Evolutionary conservation across 2,329 filamentous ascomycete species (phyloP).

Genomic region (Aureobasidium melanogenum): DNA sequence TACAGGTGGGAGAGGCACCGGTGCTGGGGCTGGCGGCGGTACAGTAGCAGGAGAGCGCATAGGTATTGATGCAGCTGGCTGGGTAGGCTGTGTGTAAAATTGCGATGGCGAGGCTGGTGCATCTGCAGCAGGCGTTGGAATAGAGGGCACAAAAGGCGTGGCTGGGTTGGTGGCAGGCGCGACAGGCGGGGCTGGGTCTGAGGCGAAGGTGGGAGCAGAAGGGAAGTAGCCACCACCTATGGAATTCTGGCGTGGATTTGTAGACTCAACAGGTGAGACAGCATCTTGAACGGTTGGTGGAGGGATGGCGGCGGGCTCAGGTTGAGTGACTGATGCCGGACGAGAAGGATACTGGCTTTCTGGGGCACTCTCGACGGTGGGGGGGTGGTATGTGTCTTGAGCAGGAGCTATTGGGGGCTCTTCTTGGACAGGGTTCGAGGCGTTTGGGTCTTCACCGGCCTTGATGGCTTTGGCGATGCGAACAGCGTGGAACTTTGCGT

Average conservation of each 20-base stretch:
- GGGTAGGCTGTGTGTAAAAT: slow-evolving; percentile 17
- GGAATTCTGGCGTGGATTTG: slow-evolving; percentile 34
- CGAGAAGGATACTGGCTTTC: slow-evolving; percentile 44
- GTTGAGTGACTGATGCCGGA: slow-evolving; percentile 19
- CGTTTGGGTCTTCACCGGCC: slow-evolving; percentile 84
- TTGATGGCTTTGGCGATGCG: slow-evolving; percentile 87
- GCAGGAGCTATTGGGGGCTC: slow-evolving; percentile 38
- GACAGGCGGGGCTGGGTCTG: slow-evolving; percentile 26
- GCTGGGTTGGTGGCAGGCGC: slow-evolving; percentile 28
- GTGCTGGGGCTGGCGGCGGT: slow-evolving; percentile 16
- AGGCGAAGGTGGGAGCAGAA: slow-evolving; percentile 38
- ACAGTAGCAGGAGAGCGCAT: slow-evolving; percentile 19
- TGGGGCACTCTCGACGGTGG: slow-evolving; percentile 52
- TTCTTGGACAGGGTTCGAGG: slow-evolving; percentile 69
- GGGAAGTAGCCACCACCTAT: slow-evolving; percentile 53
- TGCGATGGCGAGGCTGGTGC: slow-evolving; percentile 13
- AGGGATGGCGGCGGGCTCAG: slow-evolving; percentile 11
- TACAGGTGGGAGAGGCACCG: slow-evolving; percentile 12
- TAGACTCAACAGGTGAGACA: slow-evolving; percentile 39
- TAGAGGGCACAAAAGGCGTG: slow-evolving; percentile 1
- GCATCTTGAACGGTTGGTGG: slow-evolving; percentile 34
- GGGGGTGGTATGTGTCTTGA: slow-evolving; percentile 27
- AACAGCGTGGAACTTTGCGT: slow-evolving; percentile 89
- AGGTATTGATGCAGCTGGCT: slow-evolving; percentile 18
- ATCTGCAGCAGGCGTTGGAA: slow-evolving; percentile 15